Evolutionary conservation across 2,329 filamentous ascomycete species (phyloP).

Genomic region (Endocalyx cinctus): DNA sequence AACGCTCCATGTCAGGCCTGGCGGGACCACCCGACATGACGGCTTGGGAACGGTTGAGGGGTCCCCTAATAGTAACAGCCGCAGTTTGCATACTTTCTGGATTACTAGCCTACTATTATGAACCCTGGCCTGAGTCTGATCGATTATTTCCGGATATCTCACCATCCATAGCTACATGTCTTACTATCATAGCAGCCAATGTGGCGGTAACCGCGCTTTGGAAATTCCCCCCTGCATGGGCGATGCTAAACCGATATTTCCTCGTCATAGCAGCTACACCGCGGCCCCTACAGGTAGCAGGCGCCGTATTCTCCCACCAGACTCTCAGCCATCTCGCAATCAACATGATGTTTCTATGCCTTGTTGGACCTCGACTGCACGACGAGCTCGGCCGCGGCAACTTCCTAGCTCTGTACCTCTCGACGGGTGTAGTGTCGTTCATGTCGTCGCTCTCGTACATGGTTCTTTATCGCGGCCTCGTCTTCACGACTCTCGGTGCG

Average conservation of each 20-base stretch:
- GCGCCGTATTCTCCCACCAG: conserved; percentile 67
- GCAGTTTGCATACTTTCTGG: conserved; percentile 40
- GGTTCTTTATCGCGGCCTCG: conserved; percentile 41
- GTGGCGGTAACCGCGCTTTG: conserved; percentile 52
- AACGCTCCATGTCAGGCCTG: conserved; percentile 45
- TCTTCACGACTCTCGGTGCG: conserved; percentile 57
- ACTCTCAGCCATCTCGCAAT: conserved; percentile 51
- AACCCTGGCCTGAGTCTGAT: conserved; percentile 40
- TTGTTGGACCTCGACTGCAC: conserved; percentile 63
- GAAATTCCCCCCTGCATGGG: conserved; percentile 62
- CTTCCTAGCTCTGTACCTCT: conserved; percentile 64
- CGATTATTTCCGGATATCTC: conserved; percentile 58
- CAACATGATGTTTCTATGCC: conserved; percentile 63
- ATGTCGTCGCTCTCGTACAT: conserved; percentile 51
- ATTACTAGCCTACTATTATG: conserved; percentile 44
- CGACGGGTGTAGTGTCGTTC: conserved; percentile 53
- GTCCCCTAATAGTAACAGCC: conserved; percentile 45
- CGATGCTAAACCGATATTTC: conserved; percentile 63
- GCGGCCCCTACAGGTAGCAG: conserved; percentile 55
- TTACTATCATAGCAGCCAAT: conserved; percentile 57
- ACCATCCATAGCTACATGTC: conserved; percentile 60
- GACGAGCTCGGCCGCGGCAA: conserved; percentile 65
- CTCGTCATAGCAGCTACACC: conserved; percentile 61
- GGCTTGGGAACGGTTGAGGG: conserved; percentile 50
- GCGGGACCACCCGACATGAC: conserved; percentile 48